phyloP scores from a whole-genome alignment of 2,329 filamentous ascomycete species.

The Epichloe scottii region DNA sequence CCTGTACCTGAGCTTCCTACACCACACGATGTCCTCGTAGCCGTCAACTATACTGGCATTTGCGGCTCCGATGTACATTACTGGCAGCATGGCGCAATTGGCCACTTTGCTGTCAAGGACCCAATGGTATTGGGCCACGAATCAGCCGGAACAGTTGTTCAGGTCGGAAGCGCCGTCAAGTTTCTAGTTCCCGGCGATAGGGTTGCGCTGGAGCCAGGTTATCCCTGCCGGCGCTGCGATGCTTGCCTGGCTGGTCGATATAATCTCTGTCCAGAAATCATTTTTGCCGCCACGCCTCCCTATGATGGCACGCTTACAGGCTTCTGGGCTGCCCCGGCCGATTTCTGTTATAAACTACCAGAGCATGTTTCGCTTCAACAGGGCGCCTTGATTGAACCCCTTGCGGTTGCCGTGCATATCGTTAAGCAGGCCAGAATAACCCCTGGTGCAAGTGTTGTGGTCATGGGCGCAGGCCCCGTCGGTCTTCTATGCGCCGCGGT shows the following conservation, averaged over 20 bases:
- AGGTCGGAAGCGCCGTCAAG: slow-evolving; percentile 41
- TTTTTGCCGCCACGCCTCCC: slow-evolving; percentile 26
- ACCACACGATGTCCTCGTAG: slow-evolving; percentile 43
- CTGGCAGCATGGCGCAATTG: slow-evolving; percentile 53
- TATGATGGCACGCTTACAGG: slow-evolving; percentile 45
- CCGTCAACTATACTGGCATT: slow-evolving; percentile 51
- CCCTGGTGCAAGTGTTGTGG: too few species aligned
- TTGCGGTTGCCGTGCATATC: slow-evolving; percentile 78
- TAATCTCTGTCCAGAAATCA: slow-evolving; percentile 50
- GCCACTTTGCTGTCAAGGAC: slow-evolving; percentile 46
- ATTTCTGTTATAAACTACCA: slow-evolving; percentile 46
- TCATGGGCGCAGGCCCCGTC: slow-evolving; percentile 22
- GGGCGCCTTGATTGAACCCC: slow-evolving; percentile 61
- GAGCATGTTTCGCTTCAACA: slow-evolving; percentile 43
- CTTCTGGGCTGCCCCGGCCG: slow-evolving; percentile 49
- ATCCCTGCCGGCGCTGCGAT: slow-evolving; percentile 49
- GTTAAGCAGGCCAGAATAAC: slow-evolving; percentile 44
- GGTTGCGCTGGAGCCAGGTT: slow-evolving; percentile 54
- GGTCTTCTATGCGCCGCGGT: slow-evolving; percentile 81
- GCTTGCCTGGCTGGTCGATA: slow-evolving; percentile 47
- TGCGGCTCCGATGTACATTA: slow-evolving; percentile 60
- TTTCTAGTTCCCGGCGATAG: slow-evolving; percentile 36
- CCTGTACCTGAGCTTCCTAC: slow-evolving; percentile 21
- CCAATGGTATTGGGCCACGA: slow-evolving; percentile 57
- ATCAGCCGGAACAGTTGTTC: slow-evolving; percentile 46